Evolutionary conservation across 176 grass and related monocot species (phyloP).

Genomic region (Raddia distichophylla): DNA sequence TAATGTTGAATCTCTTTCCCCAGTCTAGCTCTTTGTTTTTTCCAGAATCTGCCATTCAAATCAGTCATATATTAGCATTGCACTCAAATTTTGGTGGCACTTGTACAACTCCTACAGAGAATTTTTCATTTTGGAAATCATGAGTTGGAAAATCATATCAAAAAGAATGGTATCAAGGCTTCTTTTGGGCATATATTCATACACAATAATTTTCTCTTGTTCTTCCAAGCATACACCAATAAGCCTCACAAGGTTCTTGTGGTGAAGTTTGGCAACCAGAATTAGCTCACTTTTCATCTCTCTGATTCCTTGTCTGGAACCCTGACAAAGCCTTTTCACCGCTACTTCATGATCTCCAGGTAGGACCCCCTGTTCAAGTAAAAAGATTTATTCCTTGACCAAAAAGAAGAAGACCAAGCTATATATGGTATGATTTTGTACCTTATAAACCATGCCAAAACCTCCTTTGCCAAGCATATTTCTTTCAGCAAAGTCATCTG

Average conservation of each 20-base stretch:
- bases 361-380: conserved; percentile 30
- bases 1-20: no score
- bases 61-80: background rate
- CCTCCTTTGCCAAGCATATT: conserved; percentile 57
- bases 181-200: no score
- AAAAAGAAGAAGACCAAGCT: background rate
- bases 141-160: conserved; percentile 1
- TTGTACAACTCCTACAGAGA: background rate
- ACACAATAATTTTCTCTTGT: no score
- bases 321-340: conserved; percentile 29
- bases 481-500: conserved; percentile 45
- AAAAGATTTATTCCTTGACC: background rate
- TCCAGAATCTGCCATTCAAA: conserved; percentile 27
- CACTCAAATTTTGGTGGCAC: background rate
- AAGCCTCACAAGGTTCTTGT: no score
- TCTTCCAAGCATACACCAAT: no score
- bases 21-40: conserved; percentile 20
- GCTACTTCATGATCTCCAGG: conserved; percentile 46
- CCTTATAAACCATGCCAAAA: conserved; percentile 67
- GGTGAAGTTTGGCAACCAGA: no score
- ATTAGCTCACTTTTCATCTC: no score
- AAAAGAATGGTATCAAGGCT: conserved; percentile 55
- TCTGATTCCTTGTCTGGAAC: conserved; percentile 40
- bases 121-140: background rate
- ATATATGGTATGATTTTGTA: background rate